Evolutionary conservation across 2,329 filamentous ascomycete species (phyloP), one percentile per base, ranked within the genome.

Genomic region (Microcyclospora pomicola): DNA sequence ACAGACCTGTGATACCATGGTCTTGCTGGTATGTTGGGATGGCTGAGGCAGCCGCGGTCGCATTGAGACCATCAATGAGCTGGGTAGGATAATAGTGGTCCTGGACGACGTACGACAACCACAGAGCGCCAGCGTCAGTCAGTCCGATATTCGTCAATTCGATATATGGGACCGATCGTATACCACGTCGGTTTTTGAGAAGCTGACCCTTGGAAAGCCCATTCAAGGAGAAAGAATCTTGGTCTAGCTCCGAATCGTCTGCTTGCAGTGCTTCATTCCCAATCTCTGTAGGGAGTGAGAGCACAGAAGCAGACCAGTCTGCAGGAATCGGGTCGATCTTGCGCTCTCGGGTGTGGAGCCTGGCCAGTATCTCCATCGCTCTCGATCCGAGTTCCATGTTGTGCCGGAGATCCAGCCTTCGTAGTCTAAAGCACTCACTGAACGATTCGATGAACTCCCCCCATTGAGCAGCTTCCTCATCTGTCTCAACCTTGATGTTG

Each of bases 331-430:
- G 55, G 15, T 52, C 50, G 31, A 61, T 52, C 2, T 47, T 36
- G 14, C 45, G 49, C 40, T 62, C 56, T 13, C 42, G 40, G 27
- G 54, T 52, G 46, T 70, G 67, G 2, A 64, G 56, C 14, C 61
- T 54, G 7, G 59, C 52, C 10, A 71, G 48, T 15, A 65, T 53
- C 43, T 71, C 68, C n/a, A 70, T 50, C 2, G 64, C 65, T 33
- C 50, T 50, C 5, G 55, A 39, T 9, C 67, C 65, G 29, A 58
- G 50, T 11, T 65, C 42, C 5, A 49, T 34, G 36, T 71, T 71
- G 24, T 58, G 49, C 39, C 64, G 61, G 13, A 71, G 48, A 44
- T 70, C 64, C 7, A 71, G 46, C 32, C 61, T 59, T 33, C 61
- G 58, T 16, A 71, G 53, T 39, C 60, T 49, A 27, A 49, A 61